Evolutionary conservation across 257 asterid genomes (phyloP), one percentile per base, ranked within the genome.

Genomic region (Ilex asprella): DNA sequence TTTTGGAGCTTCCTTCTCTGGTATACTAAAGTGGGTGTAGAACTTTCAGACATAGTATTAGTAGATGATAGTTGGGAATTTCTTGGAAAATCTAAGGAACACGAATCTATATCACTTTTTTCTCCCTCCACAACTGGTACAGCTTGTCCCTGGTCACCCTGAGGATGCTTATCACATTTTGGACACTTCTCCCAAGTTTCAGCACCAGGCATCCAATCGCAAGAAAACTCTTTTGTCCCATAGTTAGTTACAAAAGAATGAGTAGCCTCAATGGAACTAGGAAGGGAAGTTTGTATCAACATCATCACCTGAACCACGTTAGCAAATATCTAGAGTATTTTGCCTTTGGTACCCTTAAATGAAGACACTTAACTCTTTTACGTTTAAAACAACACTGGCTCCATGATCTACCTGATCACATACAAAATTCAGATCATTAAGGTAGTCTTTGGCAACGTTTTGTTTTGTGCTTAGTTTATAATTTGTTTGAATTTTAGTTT

Each of bases 21-120:
- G 75, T 78, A 78, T 54, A 78, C 83, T 41, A 12, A 16, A 30
- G 68, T 29, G 58, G 75, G 73, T 50, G 39, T 70, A 27, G 62
- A 62, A 57, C 67, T 67, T 49, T 70, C 70, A 12, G 75, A 41
- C 75, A 70, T 67, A 46, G 62, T 60, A 60, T 66, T 46, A 4
- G 53, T 55, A 32, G 50, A 56, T 63, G 83, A 70, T 44, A 63
- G 58, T 14, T 56, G 70, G 39, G 70, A 52, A 70, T 35, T 12
- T 56, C 55, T 67, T 31, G 65, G 53, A 71, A 53, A 39, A 51
- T 62, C 56, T 54, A 61, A 58, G 50, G 58, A 55, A 71, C 61
- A 68, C 32, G 62, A 65, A 16, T 62, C 73, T 32, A 65, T 65
- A 41, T 60, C 60, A 16, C 49, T 55, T 55, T 66, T 64, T 58